Conservation (phyloP, 164 flowering plant genomes). For the Piper longum region DNA sequence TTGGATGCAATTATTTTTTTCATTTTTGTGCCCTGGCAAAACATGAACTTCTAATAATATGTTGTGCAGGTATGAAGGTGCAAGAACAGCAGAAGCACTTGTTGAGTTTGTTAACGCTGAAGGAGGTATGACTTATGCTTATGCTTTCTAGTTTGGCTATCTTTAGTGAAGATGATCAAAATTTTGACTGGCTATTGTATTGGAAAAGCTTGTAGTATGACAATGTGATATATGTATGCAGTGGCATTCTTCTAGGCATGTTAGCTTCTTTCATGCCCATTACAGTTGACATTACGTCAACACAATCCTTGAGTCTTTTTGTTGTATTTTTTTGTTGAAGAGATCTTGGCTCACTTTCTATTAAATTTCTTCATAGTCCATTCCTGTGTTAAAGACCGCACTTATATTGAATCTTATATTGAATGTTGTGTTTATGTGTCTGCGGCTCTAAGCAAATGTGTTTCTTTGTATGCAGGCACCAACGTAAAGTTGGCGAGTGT, state of each 20-base stretch:
- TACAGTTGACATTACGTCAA: no score
- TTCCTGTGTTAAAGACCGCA: no score
- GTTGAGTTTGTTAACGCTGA: slow-evolving; percentile 74
- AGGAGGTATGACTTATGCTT: slow-evolving; percentile 44
- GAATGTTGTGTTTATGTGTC: no score
- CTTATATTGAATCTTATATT: no score
- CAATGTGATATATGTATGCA: not conserved
- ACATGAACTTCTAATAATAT: no score
- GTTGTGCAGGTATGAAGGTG: slow-evolving; percentile 67
- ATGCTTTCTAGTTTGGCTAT: not conserved
- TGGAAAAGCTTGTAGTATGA: not conserved
- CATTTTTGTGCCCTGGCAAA: not conserved
- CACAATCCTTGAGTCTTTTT: no score
- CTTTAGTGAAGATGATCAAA: not conserved
- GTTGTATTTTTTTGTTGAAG: no score
- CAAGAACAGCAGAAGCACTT: slow-evolving; percentile 78
- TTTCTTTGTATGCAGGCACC: slow-evolving; percentile 41
- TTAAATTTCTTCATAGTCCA: no score
- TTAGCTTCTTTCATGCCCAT: not conserved
- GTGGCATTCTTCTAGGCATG: not conserved
- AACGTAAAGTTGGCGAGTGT: slow-evolving; percentile 65
- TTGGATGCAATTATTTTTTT: not conserved
- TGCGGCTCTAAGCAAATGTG: no score
- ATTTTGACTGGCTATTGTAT: no score
- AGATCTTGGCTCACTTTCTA: no score